Base-by-base conservation (phyloP, 31 red algal species). In the Odonthalia washingtoniensis region DNA sequence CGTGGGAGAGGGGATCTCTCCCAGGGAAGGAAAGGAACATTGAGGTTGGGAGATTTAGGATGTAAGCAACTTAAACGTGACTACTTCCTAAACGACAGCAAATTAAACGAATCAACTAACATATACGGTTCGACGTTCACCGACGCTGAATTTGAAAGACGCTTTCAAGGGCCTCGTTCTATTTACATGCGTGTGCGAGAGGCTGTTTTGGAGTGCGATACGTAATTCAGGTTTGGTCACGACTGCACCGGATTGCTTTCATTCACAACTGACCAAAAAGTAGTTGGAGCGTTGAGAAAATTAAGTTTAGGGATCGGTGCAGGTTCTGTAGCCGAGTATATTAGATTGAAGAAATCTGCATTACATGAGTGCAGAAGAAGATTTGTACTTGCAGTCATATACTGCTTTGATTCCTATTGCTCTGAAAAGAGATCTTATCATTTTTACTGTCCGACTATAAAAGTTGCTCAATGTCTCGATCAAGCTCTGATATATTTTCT, bases 211-310 rank as follows among this genome's bases (percentile, higher is more conserved):
- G 43, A 14, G 26, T 38, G 46, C 32, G 42, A 80, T 53, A 38
- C n/a, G 30, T 84, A 72, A 35, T 84, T 83, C 39, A 33, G 27
- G n/a, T 32, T 72, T 0, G 65, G 66, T 35, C 36, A 33, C 45
- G 65, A 84, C 65, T 70, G 65, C 34, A 52, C 46, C 62, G 61
- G 81, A 41, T 40, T 36, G 27, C 32, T 40, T 35, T 84, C 81
- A 21, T 40, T 40, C 41, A 72, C 81, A 42, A 84, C 81, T 5
- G 2, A 84, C 46, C 81, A 84, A 42, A 70, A 84, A 24, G 38
- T 84, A 44, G 76, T 46, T 16, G 76, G 27, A 36, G 76, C n/a
- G n/a, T n/a, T n/a, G n/a, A n/a, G n/a, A n/a, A n/a, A n/a, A n/a
- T n/a, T n/a, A n/a, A n/a, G 45, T 46, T 35, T 63, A 6, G 26